phyloP scores from a whole-genome alignment of 345 rosid genomes.

The Euphorbia peplus region DNA sequence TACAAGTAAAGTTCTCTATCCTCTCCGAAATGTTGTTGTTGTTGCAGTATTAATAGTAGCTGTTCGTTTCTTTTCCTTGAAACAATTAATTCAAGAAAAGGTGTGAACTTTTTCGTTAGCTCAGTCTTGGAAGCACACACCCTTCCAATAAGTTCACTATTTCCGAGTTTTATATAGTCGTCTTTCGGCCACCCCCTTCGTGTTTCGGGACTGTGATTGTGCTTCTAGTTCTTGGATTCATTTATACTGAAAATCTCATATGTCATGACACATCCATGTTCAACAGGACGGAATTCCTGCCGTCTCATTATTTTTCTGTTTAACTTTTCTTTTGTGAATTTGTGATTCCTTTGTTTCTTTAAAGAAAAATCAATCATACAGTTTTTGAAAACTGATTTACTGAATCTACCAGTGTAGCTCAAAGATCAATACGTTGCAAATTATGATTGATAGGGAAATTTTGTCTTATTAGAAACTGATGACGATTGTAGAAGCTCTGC shows the following conservation, averaged over 20 bases:
- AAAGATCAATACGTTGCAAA: neutral
- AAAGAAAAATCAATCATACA: neutral
- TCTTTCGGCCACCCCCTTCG: neutral
- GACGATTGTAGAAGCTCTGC: too few relatives aligned
- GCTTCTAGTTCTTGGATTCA: neutral
- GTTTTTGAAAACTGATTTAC: neutral
- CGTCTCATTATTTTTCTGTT: neutral
- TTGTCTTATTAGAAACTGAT: neutral
- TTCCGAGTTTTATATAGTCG: neutral
- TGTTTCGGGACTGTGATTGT: neutral
- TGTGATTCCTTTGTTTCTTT: neutral
- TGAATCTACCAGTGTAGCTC: neutral
- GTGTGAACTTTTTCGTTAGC: neutral
- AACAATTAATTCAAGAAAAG: neutral
- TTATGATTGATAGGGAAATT: too few relatives aligned
- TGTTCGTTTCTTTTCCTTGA: neutral
- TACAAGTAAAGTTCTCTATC: conserved; percentile 6
- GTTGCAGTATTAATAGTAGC: neutral
- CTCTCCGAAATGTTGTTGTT: conserved; percentile 4
- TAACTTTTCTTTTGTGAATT: neutral
- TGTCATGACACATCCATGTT: neutral
- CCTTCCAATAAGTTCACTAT: neutral
- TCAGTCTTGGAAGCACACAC: neutral
- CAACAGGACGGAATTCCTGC: neutral
- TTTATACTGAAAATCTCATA: neutral